Evolutionary conservation across 371 early-diverging fungal genomes (phyloP), one percentile per base, ranked within the genome.

Genomic region (Basidiobolus meristosporus): DNA sequence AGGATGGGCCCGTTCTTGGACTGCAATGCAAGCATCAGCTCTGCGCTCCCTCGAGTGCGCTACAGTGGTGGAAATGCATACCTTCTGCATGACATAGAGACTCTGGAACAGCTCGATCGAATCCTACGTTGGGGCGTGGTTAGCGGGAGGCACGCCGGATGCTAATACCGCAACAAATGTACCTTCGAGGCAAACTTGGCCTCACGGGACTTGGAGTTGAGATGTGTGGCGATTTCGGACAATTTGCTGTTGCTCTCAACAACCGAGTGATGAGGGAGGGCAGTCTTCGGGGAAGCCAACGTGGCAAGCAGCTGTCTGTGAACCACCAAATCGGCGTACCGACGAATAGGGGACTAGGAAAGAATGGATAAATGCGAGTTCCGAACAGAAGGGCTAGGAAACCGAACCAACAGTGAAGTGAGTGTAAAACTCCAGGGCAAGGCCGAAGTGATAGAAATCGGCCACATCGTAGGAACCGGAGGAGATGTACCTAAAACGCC

Each of bases 311-410:
- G 47, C 48, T 84, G 54, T 38, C 96, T 70, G 60, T 98, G 98
- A 2, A 98, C 98, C 45, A 92, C 64, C 17, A 98, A 67, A 72
- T 98, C 98, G n/a, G n/a, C n/a, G n/a, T n/a, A n/a, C n/a, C n/a
- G n/a, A n/a, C n/a, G n/a, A n/a, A n/a, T n/a, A n/a, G n/a, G n/a
- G n/a, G n/a, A n/a, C n/a, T n/a, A n/a, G n/a, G n/a, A n/a, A n/a
- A n/a, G n/a, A n/a, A n/a, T n/a, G n/a, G n/a, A n/a, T n/a, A n/a
- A n/a, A n/a, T n/a, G n/a, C n/a, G n/a, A n/a, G n/a, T n/a, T n/a
- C n/a, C n/a, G n/a, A n/a, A n/a, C n/a, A n/a, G n/a, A n/a, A n/a
- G n/a, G n/a, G n/a, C n/a, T n/a, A n/a, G n/a, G n/a, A n/a, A n/a
- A n/a, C n/a, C n/a, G n/a, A n/a, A n/a, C n/a, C n/a, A n/a, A n/a